These are phyloP conservation scores for Furcasterigmium furcatum DNA, from an alignment of 2,329 filamentous ascomycete genomes.

Conservation along the genomic window DNA sequence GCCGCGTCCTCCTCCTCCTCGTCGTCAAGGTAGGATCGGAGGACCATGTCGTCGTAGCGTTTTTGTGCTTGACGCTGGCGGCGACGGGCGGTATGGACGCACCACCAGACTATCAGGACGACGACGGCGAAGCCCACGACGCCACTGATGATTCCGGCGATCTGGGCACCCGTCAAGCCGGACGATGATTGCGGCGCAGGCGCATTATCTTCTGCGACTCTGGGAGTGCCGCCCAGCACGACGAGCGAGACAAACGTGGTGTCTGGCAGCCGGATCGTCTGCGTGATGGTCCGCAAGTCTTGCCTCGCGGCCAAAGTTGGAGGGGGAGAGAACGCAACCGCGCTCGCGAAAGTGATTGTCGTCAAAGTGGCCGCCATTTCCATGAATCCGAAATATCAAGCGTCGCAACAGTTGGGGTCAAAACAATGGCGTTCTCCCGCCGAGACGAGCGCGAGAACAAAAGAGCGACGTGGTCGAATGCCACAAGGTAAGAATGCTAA, in stretches of 20 bases:
- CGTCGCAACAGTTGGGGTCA: neutral
- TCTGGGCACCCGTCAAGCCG: conserved; percentile 27
- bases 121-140: conserved; percentile 32
- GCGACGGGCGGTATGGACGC: conserved; percentile 12
- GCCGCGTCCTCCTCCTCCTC: neutral
- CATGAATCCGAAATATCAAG: too few species aligned
- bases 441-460: neutral
- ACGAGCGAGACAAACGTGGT: conserved; percentile 33
- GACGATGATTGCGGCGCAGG: conserved; percentile 1
- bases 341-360: too few species aligned
- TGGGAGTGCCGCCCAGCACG: conserved; percentile 19
- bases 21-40: too few species aligned
- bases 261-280: conserved; percentile 26
- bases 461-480: neutral
- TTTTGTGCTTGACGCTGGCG: neutral
- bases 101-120: conserved; percentile 26
- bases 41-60: conserved; percentile 5
- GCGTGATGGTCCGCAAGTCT: conserved; percentile 20
- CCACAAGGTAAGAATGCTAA: neutral
- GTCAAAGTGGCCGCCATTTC: too few species aligned
- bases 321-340: neutral
- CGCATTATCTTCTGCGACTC: conserved; percentile 7
- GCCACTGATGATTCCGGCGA: conserved; percentile 37
- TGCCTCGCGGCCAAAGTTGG: neutral
- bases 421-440: too few species aligned